A percentile compares a stretch with the other conserved stretches of the same genome.
Conservation (phyloP, 1,139 yeast genomes). For the Kodamaea sp. region DNA sequence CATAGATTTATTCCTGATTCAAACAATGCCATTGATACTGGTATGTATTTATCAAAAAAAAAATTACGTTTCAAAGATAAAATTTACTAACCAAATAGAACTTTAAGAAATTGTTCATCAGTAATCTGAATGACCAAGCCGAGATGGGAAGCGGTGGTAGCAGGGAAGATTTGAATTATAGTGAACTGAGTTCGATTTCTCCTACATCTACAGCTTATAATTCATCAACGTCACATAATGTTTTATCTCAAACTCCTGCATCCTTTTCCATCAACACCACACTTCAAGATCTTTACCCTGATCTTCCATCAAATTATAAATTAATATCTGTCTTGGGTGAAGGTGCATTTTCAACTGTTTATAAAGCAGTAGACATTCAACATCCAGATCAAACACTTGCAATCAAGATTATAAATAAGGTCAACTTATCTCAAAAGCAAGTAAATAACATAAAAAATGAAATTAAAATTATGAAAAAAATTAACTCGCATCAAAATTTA, state of each 20-base stretch:
- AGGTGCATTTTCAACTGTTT: slow-evolving; percentile 90
- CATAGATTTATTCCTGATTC: too few relatives aligned
- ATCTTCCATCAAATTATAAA: slow-evolving; percentile 20
- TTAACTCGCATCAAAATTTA: slow-evolving; percentile 64
- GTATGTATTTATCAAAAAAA: slow-evolving; percentile 11
- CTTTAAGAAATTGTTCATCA: slow-evolving; percentile 15
- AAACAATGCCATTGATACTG: slow-evolving; percentile 18
- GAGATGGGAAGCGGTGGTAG: not conserved
- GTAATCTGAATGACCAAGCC: slow-evolving; percentile 1
- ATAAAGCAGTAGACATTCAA: slow-evolving; percentile 55
- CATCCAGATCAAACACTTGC: slow-evolving; percentile 58
- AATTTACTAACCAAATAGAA: slow-evolving; percentile 7
- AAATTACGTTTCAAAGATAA: too few relatives aligned
- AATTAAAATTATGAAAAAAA: slow-evolving; percentile 75
- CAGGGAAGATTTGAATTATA: not conserved
- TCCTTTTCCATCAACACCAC: slow-evolving; percentile 2
- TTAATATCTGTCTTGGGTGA: slow-evolving; percentile 51
- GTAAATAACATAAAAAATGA: slow-evolving; percentile 70
- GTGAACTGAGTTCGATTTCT: not conserved
- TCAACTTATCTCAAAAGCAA: slow-evolving; percentile 48
- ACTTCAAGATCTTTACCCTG: slow-evolving; percentile 6
- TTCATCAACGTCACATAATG: slow-evolving; percentile 3
- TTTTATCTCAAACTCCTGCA: slow-evolving; percentile 1
- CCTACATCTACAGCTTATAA: slow-evolving; percentile 3
- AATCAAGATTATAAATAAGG: slow-evolving; percentile 77